phyloP scores from a whole-genome alignment of 352 stramenopile genomes.

The Phytopythium oedochilum region DNA sequence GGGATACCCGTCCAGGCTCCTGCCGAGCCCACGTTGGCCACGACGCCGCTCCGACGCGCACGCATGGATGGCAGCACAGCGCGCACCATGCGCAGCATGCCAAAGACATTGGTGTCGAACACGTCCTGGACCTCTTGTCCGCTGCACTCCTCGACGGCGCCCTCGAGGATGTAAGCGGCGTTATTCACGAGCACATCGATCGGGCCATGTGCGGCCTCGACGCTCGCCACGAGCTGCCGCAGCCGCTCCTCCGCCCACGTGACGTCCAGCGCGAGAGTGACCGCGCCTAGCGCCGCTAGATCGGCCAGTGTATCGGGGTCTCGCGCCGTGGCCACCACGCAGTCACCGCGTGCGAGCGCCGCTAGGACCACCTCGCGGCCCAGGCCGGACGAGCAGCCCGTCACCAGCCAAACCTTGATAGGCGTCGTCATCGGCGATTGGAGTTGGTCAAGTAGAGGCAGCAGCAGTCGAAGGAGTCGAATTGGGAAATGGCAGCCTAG shows the following conservation, averaged over 20 bases:
- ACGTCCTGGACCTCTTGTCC: conserved; percentile 26
- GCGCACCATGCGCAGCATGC: conserved; percentile 24
- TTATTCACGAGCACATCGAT: conserved; percentile 45
- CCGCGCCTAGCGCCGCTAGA: conserved; percentile 20
- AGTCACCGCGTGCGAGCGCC: conserved; percentile 22
- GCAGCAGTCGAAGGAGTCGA: too few species aligned
- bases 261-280: conserved; percentile 30
- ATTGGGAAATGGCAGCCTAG: too few species aligned
- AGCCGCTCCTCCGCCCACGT: conserved; percentile 24
- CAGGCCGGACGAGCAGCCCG: conserved; percentile 14
- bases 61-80: conserved; percentile 38
- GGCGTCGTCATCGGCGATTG: neutral
- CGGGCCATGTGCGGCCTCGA: conserved; percentile 14
- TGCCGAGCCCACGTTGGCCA: conserved; percentile 39
- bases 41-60: conserved; percentile 19
- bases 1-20: conserved; percentile 24
- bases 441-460: too few species aligned
- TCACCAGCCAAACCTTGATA: conserved; percentile 9
- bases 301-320: conserved; percentile 15
- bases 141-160: conserved; percentile 33
- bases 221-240: conserved; percentile 12
- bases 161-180: conserved; percentile 30
- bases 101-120: conserved; percentile 49
- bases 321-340: conserved; percentile 35
- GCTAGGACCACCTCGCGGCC: conserved; percentile 19